These are phyloP conservation scores for Helicosporidium sp. DNA, from an alignment of 139 green algal species.

Conservation along the genomic window DNA sequence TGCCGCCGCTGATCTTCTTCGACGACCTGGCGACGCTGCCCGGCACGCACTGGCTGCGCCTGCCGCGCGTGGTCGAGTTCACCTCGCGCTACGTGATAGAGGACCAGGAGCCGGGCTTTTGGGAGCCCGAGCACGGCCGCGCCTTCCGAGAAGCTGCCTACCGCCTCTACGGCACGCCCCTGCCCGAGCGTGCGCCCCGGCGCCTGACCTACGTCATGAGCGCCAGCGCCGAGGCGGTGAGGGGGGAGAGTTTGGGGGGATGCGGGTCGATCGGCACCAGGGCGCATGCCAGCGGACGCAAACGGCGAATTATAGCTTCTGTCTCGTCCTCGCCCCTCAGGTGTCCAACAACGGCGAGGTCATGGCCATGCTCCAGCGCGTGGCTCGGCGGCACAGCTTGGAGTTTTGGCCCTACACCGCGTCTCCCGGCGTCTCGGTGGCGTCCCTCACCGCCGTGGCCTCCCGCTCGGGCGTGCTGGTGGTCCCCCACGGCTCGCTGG, in stretches of 20 bases:
- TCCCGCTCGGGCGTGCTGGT: no score
- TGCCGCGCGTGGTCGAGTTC: conserved; percentile 40
- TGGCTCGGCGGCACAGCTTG: no score
- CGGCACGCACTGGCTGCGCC: conserved; percentile 35
- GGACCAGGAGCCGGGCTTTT: neutral
- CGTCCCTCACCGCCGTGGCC: no score
- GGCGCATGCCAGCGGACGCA: no score
- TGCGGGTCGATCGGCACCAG: no score
- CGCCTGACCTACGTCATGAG: conserved; percentile 34
- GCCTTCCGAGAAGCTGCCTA: conserved; percentile 19
- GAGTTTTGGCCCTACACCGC: no score
- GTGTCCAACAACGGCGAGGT: conserved; percentile 19
- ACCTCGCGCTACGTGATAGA: conserved; percentile 25
- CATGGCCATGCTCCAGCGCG: no score
- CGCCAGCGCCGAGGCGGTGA: conserved; percentile 16
- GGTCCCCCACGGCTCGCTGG: no score
- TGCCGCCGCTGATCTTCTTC: conserved; percentile 34
- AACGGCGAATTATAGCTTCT: no score
- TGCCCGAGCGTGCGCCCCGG: conserved; percentile 6
- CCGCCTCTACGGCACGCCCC: neutral
- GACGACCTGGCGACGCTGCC: conserved; percentile 28
- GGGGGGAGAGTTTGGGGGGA: no score
- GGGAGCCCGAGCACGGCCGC: neutral
- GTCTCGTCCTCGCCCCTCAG: no score
- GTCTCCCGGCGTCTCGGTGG: no score